These are phyloP conservation scores for Ascochyta fabae DNA, from an alignment of 2,329 filamentous ascomycete species.

Conservation along the genomic window DNA sequence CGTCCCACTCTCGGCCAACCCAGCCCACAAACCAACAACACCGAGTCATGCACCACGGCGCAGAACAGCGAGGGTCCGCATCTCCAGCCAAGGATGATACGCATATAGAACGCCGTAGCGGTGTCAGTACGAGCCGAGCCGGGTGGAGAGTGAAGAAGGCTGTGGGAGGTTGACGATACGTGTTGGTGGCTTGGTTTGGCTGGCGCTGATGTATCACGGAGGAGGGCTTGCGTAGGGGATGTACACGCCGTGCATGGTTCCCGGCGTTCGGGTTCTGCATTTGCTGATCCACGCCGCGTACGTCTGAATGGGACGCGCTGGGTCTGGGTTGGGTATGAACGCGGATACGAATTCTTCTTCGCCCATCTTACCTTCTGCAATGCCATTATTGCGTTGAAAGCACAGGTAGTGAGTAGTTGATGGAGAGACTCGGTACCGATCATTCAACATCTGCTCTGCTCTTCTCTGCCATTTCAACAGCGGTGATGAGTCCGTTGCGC, in stretches of 20 bases:
- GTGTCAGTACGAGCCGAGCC: conserved; percentile 6
- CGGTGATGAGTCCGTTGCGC: conserved; percentile 14
- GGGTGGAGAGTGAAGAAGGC: conserved; percentile 30
- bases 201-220: too few species aligned
- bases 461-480: conserved; percentile 16
- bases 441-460: conserved; percentile 14
- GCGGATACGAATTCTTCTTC: too few species aligned
- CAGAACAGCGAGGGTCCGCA: conserved; percentile 42
- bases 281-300: too few species aligned
- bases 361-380: too few species aligned
- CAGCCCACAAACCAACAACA: conserved; percentile 53
- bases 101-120: conserved; percentile 40
- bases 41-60: conserved; percentile 47
- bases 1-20: conserved; percentile 48
- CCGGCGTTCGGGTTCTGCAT: too few species aligned
- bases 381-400: too few species aligned
- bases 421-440: conserved; percentile 2
- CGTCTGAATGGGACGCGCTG: too few species aligned
- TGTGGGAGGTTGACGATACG: conserved; percentile 11
- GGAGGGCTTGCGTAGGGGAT: too few species aligned
- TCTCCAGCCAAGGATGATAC: conserved; percentile 50
- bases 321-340: too few species aligned
- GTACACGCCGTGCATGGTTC: too few species aligned
- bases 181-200: too few species aligned
- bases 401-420: too few species aligned